Base-by-base conservation (phyloP, 2,329 filamentous ascomycete species). In the Tolypocladium guangdongense region DNA sequence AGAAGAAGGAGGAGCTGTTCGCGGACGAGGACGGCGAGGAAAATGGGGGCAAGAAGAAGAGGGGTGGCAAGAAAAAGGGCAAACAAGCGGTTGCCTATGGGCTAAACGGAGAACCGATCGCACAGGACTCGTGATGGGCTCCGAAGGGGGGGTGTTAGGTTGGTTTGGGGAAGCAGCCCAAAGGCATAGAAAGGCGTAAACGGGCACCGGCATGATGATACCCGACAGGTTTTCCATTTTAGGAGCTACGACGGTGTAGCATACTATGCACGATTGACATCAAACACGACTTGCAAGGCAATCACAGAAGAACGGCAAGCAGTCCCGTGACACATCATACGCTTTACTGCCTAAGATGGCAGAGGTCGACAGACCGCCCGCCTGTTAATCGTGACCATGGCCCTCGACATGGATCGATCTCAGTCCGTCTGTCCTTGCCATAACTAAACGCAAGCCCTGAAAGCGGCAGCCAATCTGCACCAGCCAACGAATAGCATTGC, bases 1-100 rank as follows among this genome's bases (percentile, higher is more conserved):
- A 71, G 68, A 75, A 72, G 70, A 68, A 69, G 33, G 75, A 78
- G 61, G 74, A 74, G 53, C 69, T 79, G 22, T 75, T 77, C 56
- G 74, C 71, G 16, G 71, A 73, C 41, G 70, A 69, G 18, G 67
- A 70, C 7, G 57, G 35, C 16, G 63, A 62, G 5, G 56, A 41
- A 3, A 49, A 16, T 56, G 56, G 54, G 14, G 58, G 54, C n/a
- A 64, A 61, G 57, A 70, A 67, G 59, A 70, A 67, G 56, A 68
- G 64, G 52, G 68, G 65, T 55, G 63, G 61, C 37, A 64, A 64
- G 55, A 64, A 62, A 57, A 61, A 56, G 57, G 60, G 58, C 18
- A 68, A 64, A 49, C 66, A 69, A 55, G 55, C 60, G 8, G 57
- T 71, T 11, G 57, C 64, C 24, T 71, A 70, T 50, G 69, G 69